Base-by-base conservation (phyloP, 2,329 filamentous ascomycete species). In the Pseudonectria foliicola region DNA sequence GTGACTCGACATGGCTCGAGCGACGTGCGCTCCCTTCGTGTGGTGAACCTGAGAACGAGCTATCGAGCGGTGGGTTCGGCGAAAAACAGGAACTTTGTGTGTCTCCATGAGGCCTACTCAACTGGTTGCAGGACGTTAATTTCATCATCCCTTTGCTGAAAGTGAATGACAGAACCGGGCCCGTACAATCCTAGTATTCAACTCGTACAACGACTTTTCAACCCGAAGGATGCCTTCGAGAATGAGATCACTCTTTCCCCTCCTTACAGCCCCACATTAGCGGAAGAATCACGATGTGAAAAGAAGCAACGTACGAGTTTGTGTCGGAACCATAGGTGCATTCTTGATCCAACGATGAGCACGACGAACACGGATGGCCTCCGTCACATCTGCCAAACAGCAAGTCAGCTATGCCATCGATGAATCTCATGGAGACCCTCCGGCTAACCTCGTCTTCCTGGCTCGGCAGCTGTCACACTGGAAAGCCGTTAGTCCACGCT, bases 191-290 rank as follows among this genome's bases (percentile, higher is more conserved):
- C 53, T 58, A 14, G 59, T 51, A 33, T 62, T 64, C 40, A 72
- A 58, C 37, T 70, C 63, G 13, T 66, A 59, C 4, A 73, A 55
- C 10, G 64, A 55, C 33, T 55, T 62, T 43, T 73, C 70, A 13
- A 71, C 62, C 11, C 69, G 57, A 2, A 71, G 45, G 3, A 70
- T 66, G 5, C 68, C 67, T 38, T 71, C 68, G 3, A 73, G 59
- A 14, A 73, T 71, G 30, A 71, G 52, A 38, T 73, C 70, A 28
- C 63, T 70, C 45, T 73, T 73, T 21, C 67, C 67, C 39, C 68
- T 59, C 29, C 63, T 69, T 10, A 6, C 23, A 2, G 4, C 4
- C 16, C 24, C 29, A 29, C 2, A 32, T 47, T 39, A 49, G 33
- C 16, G 25, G 7, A 10, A 14, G 14, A 12, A 10, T 11, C 6